These are phyloP conservation scores for Xylariaceae sp. DNA, from an alignment of 2,329 filamentous ascomycete species.

Conservation along the genomic window DNA sequence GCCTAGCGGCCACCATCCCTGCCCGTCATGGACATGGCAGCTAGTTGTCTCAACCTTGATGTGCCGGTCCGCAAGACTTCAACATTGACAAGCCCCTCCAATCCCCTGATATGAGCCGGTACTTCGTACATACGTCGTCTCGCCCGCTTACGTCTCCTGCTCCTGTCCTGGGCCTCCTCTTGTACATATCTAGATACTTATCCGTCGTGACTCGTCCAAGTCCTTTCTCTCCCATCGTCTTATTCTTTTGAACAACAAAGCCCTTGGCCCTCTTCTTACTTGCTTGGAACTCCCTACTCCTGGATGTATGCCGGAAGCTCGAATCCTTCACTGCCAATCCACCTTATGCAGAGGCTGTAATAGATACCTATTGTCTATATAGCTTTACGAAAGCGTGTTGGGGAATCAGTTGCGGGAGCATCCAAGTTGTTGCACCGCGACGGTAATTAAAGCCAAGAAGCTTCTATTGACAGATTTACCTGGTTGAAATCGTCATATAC, in stretches of 20 bases:
- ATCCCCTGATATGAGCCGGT: slow-evolving; percentile 26
- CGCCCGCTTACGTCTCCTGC: neutral
- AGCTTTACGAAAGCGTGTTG: neutral
- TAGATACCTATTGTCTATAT: neutral
- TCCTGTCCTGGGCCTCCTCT: neutral
- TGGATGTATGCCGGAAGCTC: neutral
- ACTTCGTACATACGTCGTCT: neutral
- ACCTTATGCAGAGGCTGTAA: neutral
- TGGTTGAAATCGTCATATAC: neutral
- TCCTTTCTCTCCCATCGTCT: neutral
- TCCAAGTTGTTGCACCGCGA: neutral
- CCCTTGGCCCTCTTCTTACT: neutral
- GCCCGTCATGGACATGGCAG: neutral
- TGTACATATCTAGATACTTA: neutral
- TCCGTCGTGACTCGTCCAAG: neutral
- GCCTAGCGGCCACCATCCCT: neutral
- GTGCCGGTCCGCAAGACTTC: slow-evolving; percentile 28
- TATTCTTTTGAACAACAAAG: neutral
- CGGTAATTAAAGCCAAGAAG: neutral
- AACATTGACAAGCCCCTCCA: slow-evolving; percentile 34
- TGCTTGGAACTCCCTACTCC: neutral
- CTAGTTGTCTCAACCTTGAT: slow-evolving; percentile 29
- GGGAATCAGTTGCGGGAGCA: neutral
- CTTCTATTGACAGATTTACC: neutral
- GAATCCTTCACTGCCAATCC: neutral